These are phyloP conservation scores for Fusarium incarnatum DNA, from an alignment of 2,329 filamentous ascomycete species.

Conservation along the genomic window DNA sequence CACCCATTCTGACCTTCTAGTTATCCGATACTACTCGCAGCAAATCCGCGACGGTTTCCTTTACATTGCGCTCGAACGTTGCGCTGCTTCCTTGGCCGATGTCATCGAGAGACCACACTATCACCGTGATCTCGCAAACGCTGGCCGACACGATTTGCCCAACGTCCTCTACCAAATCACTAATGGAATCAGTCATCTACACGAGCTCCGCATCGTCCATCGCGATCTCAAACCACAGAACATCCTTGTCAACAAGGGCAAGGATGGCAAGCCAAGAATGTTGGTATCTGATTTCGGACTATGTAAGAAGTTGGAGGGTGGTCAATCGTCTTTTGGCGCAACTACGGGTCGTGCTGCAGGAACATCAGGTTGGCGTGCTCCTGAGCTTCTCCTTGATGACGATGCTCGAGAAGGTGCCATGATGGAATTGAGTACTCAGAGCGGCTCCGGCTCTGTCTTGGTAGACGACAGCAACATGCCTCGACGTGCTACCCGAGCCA, in stretches of 20 bases:
- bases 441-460: constrained; percentile 69
- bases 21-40: constrained; percentile 96
- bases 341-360: constrained; percentile 94
- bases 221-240: constrained; percentile 98
- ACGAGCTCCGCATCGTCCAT: constrained; percentile 93
- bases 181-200: constrained; percentile 87
- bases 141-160: constrained; percentile 80
- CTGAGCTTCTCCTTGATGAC: constrained; percentile 88
- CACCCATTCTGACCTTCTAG: constrained; percentile 55
- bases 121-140: constrained; percentile 75
- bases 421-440: constrained; percentile 67
- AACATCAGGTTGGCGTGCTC: constrained; percentile 95
- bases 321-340: constrained; percentile 93
- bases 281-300: constrained; percentile 98
- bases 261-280: constrained; percentile 79
- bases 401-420: constrained; percentile 66
- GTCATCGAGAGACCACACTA: constrained; percentile 81
- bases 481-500: constrained; percentile 90
- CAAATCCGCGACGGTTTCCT: constrained; percentile 89
- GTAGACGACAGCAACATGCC: constrained; percentile 67
- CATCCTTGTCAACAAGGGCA: constrained; percentile 84
- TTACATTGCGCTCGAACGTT: constrained; percentile 95
- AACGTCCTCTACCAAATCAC: constrained; percentile 89
- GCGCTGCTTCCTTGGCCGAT: constrained; percentile 92
- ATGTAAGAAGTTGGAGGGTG: constrained; percentile 95